Base-by-base conservation (phyloP, 257 asterid species). In the Lycium barbarum region DNA sequence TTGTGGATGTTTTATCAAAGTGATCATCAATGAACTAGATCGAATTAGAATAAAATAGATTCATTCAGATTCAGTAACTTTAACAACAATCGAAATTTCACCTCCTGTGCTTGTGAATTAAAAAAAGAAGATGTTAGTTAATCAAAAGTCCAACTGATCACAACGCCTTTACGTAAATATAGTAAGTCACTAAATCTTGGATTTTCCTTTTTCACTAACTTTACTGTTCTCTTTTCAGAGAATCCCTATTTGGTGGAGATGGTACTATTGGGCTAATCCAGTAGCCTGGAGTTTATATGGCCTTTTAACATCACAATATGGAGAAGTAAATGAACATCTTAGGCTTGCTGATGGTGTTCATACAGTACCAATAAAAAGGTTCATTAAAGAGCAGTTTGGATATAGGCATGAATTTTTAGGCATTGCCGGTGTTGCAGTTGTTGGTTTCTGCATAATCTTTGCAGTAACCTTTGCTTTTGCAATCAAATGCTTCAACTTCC, bases 241-340 rank as follows among this genome's bases (percentile, higher is more conserved):
- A 87, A 95, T 95, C 22, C 99, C 98, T 0, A 82, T 95, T 65
- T 95, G 98, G 98, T 95, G 99, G 99, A 93, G 95, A 90, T 95
- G 99, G 99, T 95, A 94, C 66, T 95, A 93, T 86, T 95, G 98
- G 98, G 98, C 95, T 6, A 91, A 91, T 79, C 98, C 99, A 1
- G 88, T 93, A 17, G 98, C 97, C 0, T 95, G 98, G 98, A 94
- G 95, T 57, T 83, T 95, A 65, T 94, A 95, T 22, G 99, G 99
- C 4, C 95, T 95, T 61, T 84, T 95, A 35, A 92, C 98, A 8
- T 93, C 98, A 33, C 99, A 94, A 63, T 94, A 91, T 9, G 99
- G 98, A 6, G 96, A 96, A 86, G 20, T 91, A 83, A 84, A 86
- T 20, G 89, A 89, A 15, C 43, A 4, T 13, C 92, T 93, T 18